A percentile compares a stretch with the other conserved stretches of the same genome.
Conservation (phyloP, 73 alveolate genomes). For the Stentor coeruleus region DNA sequence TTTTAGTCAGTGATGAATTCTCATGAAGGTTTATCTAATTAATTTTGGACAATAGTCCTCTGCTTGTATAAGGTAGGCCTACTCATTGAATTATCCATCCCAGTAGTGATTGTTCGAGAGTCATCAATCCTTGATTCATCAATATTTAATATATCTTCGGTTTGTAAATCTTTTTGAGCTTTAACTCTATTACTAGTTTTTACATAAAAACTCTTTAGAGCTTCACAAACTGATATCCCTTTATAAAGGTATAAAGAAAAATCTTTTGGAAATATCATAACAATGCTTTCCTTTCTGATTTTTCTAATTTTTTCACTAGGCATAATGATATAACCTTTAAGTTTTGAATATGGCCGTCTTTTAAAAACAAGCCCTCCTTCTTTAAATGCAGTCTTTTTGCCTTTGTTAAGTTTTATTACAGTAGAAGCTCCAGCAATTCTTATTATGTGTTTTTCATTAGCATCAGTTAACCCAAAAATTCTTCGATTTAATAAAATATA, state of each 20-base stretch:
- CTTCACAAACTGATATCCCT: neutral
- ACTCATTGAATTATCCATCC: no score
- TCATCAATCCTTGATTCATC: no score
- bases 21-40: no score
- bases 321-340: neutral
- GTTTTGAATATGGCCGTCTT: no score
- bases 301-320: neutral
- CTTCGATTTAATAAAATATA: neutral
- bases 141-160: no score
- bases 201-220: neutral
- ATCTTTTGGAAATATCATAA: neutral
- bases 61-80: no score
- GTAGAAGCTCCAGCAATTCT: neutral
- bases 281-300: neutral
- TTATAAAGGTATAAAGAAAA: neutral
- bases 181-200: neutral
- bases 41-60: no score
- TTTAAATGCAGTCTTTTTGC: neutral
- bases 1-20: no score
- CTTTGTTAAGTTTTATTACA: neutral
- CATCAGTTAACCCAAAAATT: neutral
- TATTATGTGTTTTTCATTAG: neutral
- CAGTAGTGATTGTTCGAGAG: no score
- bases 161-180: neutral
- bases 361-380: neutral